A percentile compares a stretch with the other conserved stretches of the same genome.
phyloP scores from a whole-genome alignment of 768 basidiomycete species.

The Hygrocybe coccinea region DNA sequence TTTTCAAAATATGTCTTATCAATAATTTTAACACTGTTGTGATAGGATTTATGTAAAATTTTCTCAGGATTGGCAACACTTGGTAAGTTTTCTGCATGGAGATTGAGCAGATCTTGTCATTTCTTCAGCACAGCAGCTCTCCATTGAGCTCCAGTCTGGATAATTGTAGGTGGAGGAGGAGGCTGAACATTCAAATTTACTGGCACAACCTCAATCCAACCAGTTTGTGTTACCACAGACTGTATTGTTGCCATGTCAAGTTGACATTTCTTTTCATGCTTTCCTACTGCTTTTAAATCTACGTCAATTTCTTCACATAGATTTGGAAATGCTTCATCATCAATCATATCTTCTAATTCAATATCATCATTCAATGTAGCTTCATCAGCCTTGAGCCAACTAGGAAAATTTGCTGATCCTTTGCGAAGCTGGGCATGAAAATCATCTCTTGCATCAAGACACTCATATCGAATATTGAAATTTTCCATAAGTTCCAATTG shows the following conservation, averaged over 20 bases:
- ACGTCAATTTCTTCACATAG: background rate
- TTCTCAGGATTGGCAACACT: background rate
- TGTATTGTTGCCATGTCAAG: background rate
- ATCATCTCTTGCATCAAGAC: slow-evolving; percentile 25
- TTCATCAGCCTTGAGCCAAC: too few species aligned
- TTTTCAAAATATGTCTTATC: slow-evolving; percentile 17
- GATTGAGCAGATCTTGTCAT: slow-evolving; percentile 7
- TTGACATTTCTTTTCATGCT: background rate
- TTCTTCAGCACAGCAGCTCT: slow-evolving; percentile 4
- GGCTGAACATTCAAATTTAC: too few species aligned
- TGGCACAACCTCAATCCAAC: background rate
- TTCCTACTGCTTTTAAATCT: background rate
- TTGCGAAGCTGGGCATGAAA: background rate
- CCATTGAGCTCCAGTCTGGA: slow-evolving; percentile 10
- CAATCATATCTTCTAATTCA: too few species aligned
- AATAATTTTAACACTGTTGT: slow-evolving; percentile 18
- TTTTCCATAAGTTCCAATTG: slow-evolving; percentile 22
- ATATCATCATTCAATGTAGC: too few species aligned
- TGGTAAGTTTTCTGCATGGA: background rate
- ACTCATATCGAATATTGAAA: slow-evolving; percentile 34
- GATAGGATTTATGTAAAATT: background rate
- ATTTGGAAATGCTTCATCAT: background rate
- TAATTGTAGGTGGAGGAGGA: background rate
- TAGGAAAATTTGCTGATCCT: too few species aligned
- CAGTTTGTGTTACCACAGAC: background rate